Evolutionary conservation across 768 basidiomycete species (phyloP), one percentile per base, ranked within the genome.

Genomic region (Tricholoma flavovirens): DNA sequence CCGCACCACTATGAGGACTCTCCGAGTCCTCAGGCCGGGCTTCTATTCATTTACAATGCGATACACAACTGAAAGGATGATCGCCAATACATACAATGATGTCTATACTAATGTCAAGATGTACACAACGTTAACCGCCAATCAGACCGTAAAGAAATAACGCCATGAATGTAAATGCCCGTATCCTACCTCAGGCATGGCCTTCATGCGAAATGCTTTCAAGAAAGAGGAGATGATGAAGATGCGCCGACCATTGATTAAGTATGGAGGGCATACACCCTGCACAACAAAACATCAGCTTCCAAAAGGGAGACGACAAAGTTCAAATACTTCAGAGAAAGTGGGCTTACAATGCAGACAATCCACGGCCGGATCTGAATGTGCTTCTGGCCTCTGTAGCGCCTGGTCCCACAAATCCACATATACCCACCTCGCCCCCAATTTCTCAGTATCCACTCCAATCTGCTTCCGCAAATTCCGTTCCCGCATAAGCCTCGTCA

Each of bases 341-440:
- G 42, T 17, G 7, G 11, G 54, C 67, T 57, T 59, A 68, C 67
- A 68, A 58, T 68, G 67, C 56, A 68, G 60, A 29, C 67, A 68
- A 59, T 70, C 67, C 32, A 54, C 43, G 14, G 60, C 62, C 8
- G 69, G 69, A 32, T 68, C 62, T 14, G 64, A 62, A 56, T 68
- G 67, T 24, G 66, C 67, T 60, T 68, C 67, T 11, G 64, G 66
- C 40, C 67, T 53, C 56, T 68, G 67, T 29, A 68, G 36, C 17
- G 60, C 54, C 26, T 65, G 45, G 17, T 63, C 60, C 67, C 67
- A 68, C 50, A 67, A n/a, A 59, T 68, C 66, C 24, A 68, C 26
- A 58, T 64, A 67, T 49, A 62, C 61, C 67, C 67, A 68, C 48
- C 51, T 64, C 30, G 65, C 66, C 2, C 62, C 61, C 19, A 19